Evolutionary conservation across 2,329 filamentous ascomycete species (phyloP), one percentile per base, ranked within the genome.

Genomic region (Epichloe glyceriae): DNA sequence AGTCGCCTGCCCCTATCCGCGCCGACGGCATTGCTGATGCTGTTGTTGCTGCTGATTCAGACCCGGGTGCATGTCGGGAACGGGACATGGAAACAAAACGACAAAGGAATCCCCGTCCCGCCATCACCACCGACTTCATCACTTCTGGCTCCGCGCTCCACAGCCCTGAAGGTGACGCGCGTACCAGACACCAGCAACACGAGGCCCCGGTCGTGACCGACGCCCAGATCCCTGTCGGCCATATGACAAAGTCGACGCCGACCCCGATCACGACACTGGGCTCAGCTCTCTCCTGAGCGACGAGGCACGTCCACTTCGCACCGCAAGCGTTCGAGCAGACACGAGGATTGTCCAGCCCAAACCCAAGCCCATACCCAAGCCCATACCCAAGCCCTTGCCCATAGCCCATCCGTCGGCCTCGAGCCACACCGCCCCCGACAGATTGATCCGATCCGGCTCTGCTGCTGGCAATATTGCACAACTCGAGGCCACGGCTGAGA

Each of bases 401-500:
- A 71, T 78, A 53, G 62, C 77, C 47, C 69, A 73, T 39, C 73
- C 73, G 11, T 67, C 69, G 2, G 74, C 70, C 51, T 60, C 69
- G 50, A 72, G 64, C 54, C 69, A 67, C 49, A 67, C 67, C 47
- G 65, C 72, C 14, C 80, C 83, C 49, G 82, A 85, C 61, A 68
- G 79, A 46, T 78, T 78, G 61, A 73, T 74, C 47, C 73, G 81
- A 51, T 78, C 82, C 52, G 79, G 77, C 26, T 79, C 79, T 34
- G 82, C 79, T 62, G 68, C 76, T 17, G 75, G 75, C 62, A 88
- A 85, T 68, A 82, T 90, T 55, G 80, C 83, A 56, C 79, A 82
- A 47, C 78, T 90, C 55, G 86, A 91, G 66, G 82, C 84, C 56
- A 83, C 81, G 11, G 86, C 86, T 46, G 85, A 89, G 66, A 77